phyloP scores from a whole-genome alignment of 495 filamentous ascomycete species.

The Tuber umbilicatum region DNA sequence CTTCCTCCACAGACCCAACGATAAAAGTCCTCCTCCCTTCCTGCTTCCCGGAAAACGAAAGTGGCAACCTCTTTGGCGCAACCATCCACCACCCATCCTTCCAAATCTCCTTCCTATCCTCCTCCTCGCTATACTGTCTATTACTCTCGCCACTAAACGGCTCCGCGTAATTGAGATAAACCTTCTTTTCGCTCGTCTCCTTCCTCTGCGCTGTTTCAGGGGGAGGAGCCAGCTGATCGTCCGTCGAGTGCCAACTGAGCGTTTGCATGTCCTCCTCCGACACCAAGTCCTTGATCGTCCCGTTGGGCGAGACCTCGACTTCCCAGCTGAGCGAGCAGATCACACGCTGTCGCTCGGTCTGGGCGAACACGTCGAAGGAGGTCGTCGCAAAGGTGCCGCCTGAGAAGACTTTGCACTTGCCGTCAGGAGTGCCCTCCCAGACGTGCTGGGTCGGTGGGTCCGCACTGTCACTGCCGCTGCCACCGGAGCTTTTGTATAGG shows the following conservation, averaged over 20 bases:
- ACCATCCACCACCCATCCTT: constrained; percentile 30
- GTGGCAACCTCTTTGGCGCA: constrained; percentile 14
- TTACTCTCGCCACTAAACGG: neutral
- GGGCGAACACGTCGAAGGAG: constrained; percentile 30
- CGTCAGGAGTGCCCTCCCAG: neutral
- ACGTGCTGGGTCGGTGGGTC: neutral
- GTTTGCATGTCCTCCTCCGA: constrained; percentile 10
- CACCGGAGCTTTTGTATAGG: neutral
- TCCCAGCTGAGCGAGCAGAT: constrained; percentile 26
- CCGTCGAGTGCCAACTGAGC: constrained; percentile 13
- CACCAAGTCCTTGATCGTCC: constrained; percentile 17
- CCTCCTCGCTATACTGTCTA: neutral
- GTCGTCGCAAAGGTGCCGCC: constrained; percentile 22
- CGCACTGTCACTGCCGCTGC: neutral
- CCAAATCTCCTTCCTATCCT: neutral
- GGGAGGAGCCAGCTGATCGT: neutral
- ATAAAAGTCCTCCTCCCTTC: constrained; percentile 22
- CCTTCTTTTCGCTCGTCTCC: constrained; percentile 28
- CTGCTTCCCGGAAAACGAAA: constrained; percentile 19
- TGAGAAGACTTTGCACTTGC: neutral
- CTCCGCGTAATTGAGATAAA: constrained; percentile 21
- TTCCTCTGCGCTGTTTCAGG: neutral
- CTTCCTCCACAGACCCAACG: constrained; percentile 17
- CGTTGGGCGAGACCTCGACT: constrained; percentile 20
- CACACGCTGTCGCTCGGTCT: constrained; percentile 18